Conservation (phyloP, 2,329 filamentous ascomycete genomes). For the Penicillium sp. region DNA sequence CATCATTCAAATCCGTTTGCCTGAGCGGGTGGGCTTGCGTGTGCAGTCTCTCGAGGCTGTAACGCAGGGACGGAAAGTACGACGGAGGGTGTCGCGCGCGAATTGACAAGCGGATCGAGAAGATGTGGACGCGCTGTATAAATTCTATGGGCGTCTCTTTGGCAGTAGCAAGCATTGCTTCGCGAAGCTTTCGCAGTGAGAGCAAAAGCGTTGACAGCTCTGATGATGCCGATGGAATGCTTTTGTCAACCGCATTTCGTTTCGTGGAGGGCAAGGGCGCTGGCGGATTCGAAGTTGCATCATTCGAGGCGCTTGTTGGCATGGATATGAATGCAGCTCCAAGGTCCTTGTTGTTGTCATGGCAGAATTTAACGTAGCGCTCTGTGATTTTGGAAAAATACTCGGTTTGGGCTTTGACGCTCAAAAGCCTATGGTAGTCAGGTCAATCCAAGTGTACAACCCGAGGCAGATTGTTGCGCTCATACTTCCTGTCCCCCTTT, state of each 20-base stretch:
- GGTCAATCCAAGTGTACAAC: neutral
- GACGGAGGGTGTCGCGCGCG: conserved; percentile 77
- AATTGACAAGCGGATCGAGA: conserved; percentile 79
- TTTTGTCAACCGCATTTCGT: conserved; percentile 16
- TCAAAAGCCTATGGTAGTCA: conserved; percentile 53
- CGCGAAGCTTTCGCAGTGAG: conserved; percentile 84
- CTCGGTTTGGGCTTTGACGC: conserved; percentile 70
- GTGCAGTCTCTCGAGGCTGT: conserved; percentile 70
- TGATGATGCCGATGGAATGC: conserved; percentile 45
- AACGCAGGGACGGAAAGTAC: conserved; percentile 79
- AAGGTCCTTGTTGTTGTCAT: conserved; percentile 65
- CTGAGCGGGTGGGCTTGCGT: conserved; percentile 59
- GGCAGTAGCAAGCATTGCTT: conserved; percentile 70
- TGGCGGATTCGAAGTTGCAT: conserved; percentile 37
- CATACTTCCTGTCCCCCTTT: conserved; percentile 79
- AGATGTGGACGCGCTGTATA: conserved; percentile 82
- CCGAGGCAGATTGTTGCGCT: neutral
- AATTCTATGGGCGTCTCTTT: conserved; percentile 72
- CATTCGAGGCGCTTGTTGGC: conserved; percentile 32
- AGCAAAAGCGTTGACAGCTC: conserved; percentile 70
- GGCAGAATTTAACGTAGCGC: conserved; percentile 85
- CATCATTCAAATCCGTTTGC: conserved; percentile 67
- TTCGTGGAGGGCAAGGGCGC: conserved; percentile 21
- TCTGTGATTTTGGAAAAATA: conserved; percentile 86
- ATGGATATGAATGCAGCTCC: conserved; percentile 68